Base-by-base conservation (phyloP, 1,284 basidiomycete genomes). In the Rhodotorula sp. region DNA sequence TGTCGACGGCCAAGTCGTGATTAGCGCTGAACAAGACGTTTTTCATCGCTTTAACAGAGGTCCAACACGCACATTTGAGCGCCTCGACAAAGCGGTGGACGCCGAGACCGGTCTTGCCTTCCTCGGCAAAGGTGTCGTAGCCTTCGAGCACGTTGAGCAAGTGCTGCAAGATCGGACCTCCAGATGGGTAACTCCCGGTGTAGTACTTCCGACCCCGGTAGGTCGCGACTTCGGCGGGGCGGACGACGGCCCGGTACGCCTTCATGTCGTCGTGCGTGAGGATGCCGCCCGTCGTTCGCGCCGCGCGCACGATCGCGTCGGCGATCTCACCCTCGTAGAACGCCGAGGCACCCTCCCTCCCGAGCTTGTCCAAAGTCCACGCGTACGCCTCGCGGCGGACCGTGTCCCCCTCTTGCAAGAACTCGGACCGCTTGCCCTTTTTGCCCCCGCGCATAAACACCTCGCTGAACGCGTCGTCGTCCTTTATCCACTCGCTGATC, bases 271-370 rank as follows among this genome's bases (percentile, higher is more conserved):
- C 82, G 68, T 87, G 82, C 0, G 90, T 86, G 75, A 95, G 81
- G 62, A 93, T 88, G 2, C 93, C 93, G n/a, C 92, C 92, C 38
- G 86, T 87, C 56, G 55, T 43, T 60, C 82, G 85, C 58, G 90
- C 85, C 77, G 92, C 91, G 66, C 82, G 81, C 43, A 94, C 82
- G 57, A 93, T 83, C 48, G 88, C 84, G 69, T 90, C 85, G 15
- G 91, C 90, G 78, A 95, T 89, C 23, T 85, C 81, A 38, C 93
- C 93, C 80, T 86, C 85, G 80, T 92, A 92, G 78, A 93, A 89
- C 3, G 87, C 90, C 60, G 87, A 85, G 4, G 89, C 81, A 0
- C 91, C 92, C 64, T 88, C 82, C 63, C 84, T 81, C 50, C 90
- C 89, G 69, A 93, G 88, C 12, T 80, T 82, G 10, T 82, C 80